phyloP scores from a whole-genome alignment of 192 early-diverging fungal species.

The Entomortierella parvispora region DNA sequence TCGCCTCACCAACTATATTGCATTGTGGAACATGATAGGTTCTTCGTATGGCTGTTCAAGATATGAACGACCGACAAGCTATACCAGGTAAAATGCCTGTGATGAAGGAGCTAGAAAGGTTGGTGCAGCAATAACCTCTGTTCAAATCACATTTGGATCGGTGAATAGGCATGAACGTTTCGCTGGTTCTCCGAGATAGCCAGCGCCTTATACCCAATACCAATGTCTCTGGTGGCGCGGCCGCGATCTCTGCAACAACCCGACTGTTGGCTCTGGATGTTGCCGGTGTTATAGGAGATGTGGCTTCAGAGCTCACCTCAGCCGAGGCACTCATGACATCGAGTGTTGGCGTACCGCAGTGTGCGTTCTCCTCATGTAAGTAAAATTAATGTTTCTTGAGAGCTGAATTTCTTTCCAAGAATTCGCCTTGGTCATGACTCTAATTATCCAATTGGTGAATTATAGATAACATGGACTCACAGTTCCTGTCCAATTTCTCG shows the following conservation, averaged over 20 bases:
- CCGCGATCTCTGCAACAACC: conserved; percentile 35
- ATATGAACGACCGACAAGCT: conserved; percentile 31
- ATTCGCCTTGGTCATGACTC: no score
- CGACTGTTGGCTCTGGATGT: conserved; percentile 21
- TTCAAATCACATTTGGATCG: background rate
- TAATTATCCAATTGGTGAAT: no score
- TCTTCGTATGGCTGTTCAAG: conserved; percentile 32
- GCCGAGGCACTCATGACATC: conserved; percentile 43
- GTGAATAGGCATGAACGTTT: conserved; percentile 30
- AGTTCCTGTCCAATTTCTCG: conserved; percentile 2
- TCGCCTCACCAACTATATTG: background rate
- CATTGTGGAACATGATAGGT: conserved; percentile 2
- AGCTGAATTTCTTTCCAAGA: background rate
- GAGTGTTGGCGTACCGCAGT: conserved; percentile 45
- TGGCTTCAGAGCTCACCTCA: conserved; percentile 29
- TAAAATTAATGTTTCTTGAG: background rate
- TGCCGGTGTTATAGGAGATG: conserved; percentile 25
- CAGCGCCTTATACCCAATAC: conserved; percentile 29
- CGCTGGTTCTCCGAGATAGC: conserved; percentile 34
- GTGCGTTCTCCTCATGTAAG: conserved; percentile 45
- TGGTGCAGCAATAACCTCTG: no score
- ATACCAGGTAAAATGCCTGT: conserved; percentile 24
- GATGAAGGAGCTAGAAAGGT: no score
- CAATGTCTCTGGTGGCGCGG: conserved; percentile 19
- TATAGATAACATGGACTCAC: conserved; percentile 28